Evolutionary conservation across 1,284 basidiomycete species (phyloP), one percentile per base, ranked within the genome.

Genomic region (Chondrostereum purpureum): DNA sequence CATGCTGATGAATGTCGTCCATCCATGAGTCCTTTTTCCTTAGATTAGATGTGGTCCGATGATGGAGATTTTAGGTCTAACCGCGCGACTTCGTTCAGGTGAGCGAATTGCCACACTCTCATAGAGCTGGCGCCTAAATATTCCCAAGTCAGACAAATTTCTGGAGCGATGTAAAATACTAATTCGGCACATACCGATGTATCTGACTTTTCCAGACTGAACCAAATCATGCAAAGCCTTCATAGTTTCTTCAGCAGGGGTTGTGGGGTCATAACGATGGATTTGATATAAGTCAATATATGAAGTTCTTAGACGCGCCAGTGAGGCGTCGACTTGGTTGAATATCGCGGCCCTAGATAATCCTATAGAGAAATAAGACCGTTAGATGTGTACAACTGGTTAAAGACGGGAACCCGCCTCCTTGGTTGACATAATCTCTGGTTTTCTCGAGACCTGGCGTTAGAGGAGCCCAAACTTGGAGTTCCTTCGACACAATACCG

Each of bases 201-300:
- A 73, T 3, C 69, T 56, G 17, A 66, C 67, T 43, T 68, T 69
- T 1, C 72, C 69, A 31, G 53, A 56, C 46, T 64, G 49, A 0
- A 72, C 61, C 20, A 73, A 60, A 38, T 73, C 72, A 46, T 73
- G 65, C 2, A 73, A 57, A 0, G 69, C 72, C 17, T 65, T 63
- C 71, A 72, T 73, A 0, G 65, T 72, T 52, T 73, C 67, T 34
- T 68, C 66, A 0, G 58, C 52, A 0, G 69, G 59, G 0, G 62
- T 61, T 0, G 54, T 39, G 0, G 51, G 43, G 43, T 70, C 70
- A 41, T 61, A 69, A 8, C 63, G 58, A 42, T 76, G 72, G 44
- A 70, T 67, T 48, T 71, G 69, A 19, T 72, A 56, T 2, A 75
- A 60, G 49, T 77, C 73, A 33, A 77, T 58, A 55, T 75, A 73